Evolutionary conservation across 345 rosid species (phyloP).

Genomic region (Pistacia atlantica): DNA sequence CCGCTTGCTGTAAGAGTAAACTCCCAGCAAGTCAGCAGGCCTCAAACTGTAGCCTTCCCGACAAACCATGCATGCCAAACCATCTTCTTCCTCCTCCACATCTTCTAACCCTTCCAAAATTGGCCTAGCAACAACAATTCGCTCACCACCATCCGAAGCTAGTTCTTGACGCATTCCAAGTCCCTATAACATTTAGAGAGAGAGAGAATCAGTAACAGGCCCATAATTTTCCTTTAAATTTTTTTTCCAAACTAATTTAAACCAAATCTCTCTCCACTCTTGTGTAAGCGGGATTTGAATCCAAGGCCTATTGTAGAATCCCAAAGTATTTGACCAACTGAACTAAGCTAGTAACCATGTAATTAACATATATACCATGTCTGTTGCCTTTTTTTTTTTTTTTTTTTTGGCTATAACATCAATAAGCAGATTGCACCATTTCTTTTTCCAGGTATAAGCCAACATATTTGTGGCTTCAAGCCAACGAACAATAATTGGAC

Average conservation of each 20-base stretch:
- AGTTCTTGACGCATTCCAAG: slow-evolving; percentile 90
- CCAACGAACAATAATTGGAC: background rate
- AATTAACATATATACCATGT: slow-evolving; percentile 13
- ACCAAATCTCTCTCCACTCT: no score
- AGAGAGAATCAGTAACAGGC: slow-evolving; percentile 22
- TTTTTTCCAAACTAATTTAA: no score
- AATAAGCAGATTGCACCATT: background rate
- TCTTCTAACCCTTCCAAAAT: slow-evolving; percentile 93
- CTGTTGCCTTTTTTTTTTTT: background rate
- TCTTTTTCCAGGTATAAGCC: background rate
- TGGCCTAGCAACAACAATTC: slow-evolving; percentile 82
- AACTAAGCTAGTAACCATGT: background rate
- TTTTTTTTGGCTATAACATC: background rate
- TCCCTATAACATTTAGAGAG: slow-evolving; percentile 43
- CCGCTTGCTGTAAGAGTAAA: slow-evolving; percentile 86
- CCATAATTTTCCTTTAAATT: no score
- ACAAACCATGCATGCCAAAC: slow-evolving; percentile 98
- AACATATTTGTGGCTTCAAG: background rate
- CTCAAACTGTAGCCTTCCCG: slow-evolving; percentile 95
- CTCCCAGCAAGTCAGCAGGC: slow-evolving; percentile 89
- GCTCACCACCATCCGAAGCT: slow-evolving; percentile 88
- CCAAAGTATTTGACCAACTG: no score
- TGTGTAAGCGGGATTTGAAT: no score
- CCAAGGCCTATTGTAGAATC: no score
- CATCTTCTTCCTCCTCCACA: slow-evolving; percentile 96